Evolutionary conservation across 2,329 filamentous ascomycete species (phyloP).

Genomic region (Fusarium coicis): DNA sequence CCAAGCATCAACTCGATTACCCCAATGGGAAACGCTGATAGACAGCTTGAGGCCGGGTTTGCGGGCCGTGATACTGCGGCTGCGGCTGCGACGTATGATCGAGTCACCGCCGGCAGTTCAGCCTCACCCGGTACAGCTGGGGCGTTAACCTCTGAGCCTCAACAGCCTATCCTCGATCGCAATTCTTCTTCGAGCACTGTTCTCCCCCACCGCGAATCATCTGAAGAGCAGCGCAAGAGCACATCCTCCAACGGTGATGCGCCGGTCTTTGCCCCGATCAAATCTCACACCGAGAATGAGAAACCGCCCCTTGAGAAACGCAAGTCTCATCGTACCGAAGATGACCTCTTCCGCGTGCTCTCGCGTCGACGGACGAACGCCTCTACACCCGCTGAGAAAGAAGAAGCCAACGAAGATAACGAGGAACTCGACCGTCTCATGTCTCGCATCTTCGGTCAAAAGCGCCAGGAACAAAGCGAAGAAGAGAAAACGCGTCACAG

Average conservation of each 20-base stretch:
- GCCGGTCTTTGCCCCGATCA: slow-evolving; percentile 42
- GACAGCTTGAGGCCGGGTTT: slow-evolving; percentile 27
- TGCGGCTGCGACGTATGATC: not conserved
- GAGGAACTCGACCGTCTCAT: slow-evolving; percentile 70
- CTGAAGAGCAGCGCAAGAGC: slow-evolving; percentile 1
- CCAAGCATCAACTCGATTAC: slow-evolving; percentile 33
- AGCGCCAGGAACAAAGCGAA: slow-evolving; percentile 72
- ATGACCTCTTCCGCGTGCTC: slow-evolving; percentile 61
- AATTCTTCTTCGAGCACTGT: slow-evolving; percentile 28
- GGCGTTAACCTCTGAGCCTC: not conserved
- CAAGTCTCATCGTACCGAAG: slow-evolving; percentile 54
- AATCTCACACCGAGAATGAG: slow-evolving; percentile 31
- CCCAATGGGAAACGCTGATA: slow-evolving; percentile 8
- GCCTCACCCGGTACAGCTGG: not conserved
- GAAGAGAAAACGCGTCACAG: slow-evolving; percentile 76
- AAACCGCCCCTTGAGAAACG: slow-evolving; percentile 36
- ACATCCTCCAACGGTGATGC: not conserved
- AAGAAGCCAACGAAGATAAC: slow-evolving; percentile 49
- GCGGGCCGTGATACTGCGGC: slow-evolving; percentile 2
- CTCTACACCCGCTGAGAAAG: slow-evolving; percentile 49
- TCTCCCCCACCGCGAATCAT: not conserved
- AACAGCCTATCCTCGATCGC: not conserved
- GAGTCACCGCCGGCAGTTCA: slow-evolving; percentile 7
- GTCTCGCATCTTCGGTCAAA: slow-evolving; percentile 76
- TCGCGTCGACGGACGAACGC: slow-evolving; percentile 60